Percentiles rank a stretch among this genome's conserved stretches.
These are phyloP conservation scores for Bisporella sp. DNA, from an alignment of 2,329 filamentous ascomycete genomes.

Conservation along the genomic window DNA sequence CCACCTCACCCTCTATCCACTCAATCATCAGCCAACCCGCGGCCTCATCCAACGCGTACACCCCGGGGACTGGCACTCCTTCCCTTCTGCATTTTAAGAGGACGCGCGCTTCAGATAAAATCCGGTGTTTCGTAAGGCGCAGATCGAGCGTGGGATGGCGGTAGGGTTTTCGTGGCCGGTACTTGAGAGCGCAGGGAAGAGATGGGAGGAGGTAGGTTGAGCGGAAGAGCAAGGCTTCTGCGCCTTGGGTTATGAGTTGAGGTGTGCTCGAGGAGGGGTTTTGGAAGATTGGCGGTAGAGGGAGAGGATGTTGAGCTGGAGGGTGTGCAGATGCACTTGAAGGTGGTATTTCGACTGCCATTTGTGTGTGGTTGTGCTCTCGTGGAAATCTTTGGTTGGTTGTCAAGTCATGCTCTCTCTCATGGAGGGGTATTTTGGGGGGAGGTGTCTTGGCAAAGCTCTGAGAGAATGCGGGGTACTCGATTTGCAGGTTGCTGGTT, in stretches of 20 bases:
- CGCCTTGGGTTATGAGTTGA: constrained; percentile 79
- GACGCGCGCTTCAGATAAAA: constrained; percentile 83
- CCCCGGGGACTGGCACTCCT: constrained; percentile 73
- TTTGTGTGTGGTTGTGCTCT: too few species aligned
- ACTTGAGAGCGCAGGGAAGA: constrained; percentile 74
- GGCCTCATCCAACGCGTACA: constrained; percentile 60
- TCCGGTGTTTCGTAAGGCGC: constrained; percentile 77
- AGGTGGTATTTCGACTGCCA: too few species aligned
- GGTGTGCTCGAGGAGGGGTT: constrained; percentile 54
- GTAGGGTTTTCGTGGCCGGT: constrained; percentile 87
- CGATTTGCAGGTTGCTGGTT: too few species aligned
- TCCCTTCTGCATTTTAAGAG: constrained; percentile 72
- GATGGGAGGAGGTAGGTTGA: constrained; percentile 68
- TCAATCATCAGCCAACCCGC: constrained; percentile 75
- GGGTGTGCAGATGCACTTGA: too few species aligned
- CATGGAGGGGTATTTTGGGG: too few species aligned
- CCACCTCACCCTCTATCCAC: constrained; percentile 70
- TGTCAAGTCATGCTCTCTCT: too few species aligned
- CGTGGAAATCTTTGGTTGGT: too few species aligned
- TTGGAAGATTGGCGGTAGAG: constrained; percentile 25
- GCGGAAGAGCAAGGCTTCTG: constrained; percentile 89
- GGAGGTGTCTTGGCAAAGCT: too few species aligned
- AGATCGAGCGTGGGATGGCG: constrained; percentile 84
- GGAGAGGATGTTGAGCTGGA: constrained; percentile 2
- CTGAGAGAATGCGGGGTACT: too few species aligned